These are phyloP conservation scores for Termitomyces sp. DNA, from an alignment of 768 basidiomycete genomes.

Conservation along the genomic window DNA sequence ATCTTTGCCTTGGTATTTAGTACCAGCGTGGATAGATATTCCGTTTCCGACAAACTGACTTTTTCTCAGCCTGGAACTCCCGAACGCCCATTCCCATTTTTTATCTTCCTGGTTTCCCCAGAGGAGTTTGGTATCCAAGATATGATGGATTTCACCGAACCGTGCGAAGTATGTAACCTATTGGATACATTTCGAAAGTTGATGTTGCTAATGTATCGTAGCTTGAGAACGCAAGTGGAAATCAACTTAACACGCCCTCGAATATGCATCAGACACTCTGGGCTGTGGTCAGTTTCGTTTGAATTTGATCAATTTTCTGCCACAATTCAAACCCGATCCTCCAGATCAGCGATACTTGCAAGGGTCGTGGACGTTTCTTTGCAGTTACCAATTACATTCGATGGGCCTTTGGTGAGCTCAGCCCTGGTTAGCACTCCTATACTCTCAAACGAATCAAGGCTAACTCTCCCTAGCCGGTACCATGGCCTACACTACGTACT, in stretches of 20 bases:
- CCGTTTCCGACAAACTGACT: neutral
- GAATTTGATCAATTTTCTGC: neutral
- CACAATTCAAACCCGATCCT: neutral
- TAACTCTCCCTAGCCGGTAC: constrained; percentile 4
- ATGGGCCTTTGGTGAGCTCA: constrained; percentile 21
- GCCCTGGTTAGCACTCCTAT: constrained; percentile 8
- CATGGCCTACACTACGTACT: constrained; percentile 9
- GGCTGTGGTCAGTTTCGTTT: constrained; percentile 18
- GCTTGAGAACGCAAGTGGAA: constrained; percentile 10
- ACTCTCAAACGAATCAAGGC: neutral
- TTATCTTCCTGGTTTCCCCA: constrained; percentile 19
- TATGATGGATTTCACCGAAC: constrained; percentile 13
- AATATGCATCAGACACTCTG: constrained; percentile 16
- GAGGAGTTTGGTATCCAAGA: constrained; percentile 18
- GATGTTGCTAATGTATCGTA: neutral
- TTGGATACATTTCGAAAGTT: neutral
- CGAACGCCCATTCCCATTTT: constrained; percentile 12
- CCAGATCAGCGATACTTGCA: constrained; percentile 18
- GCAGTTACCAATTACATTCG: constrained; percentile 18
- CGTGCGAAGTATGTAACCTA: constrained; percentile 11
- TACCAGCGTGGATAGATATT: neutral
- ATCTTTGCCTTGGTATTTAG: constrained; percentile 17
- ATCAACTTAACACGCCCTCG: constrained; percentile 10
- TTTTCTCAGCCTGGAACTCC: constrained; percentile 9
- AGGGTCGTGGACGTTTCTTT: constrained; percentile 17